Evolutionary conservation across 2,329 filamentous ascomycete species (phyloP).

Genomic region (Lachnellula hyalina): DNA sequence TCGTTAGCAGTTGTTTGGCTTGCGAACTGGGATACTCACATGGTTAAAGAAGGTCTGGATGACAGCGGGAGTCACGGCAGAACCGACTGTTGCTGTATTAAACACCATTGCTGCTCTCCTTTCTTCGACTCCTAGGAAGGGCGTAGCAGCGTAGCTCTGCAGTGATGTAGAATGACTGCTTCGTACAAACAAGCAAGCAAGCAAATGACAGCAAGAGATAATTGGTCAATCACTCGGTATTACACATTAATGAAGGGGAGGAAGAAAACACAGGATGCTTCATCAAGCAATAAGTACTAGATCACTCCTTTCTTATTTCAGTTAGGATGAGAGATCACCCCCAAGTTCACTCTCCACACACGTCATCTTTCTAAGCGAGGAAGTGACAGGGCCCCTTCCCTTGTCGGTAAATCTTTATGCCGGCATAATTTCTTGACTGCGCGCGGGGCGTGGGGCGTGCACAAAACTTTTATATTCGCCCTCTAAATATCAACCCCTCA

Average conservation of each 20-base stretch:
- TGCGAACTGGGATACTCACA: constrained; percentile 45
- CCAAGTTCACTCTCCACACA: not conserved
- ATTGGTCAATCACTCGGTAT: not conserved
- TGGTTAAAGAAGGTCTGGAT: constrained; percentile 83
- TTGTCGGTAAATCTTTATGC: constrained; percentile 2
- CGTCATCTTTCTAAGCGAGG: not conserved
- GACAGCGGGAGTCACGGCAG: constrained; percentile 82
- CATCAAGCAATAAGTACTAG: no score
- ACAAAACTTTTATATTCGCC: constrained; percentile 13
- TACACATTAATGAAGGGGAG: no score
- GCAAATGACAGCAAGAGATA: not conserved
- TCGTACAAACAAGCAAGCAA: not conserved
- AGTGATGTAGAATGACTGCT: not conserved
- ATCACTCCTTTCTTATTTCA: no score
- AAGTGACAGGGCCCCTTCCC: not conserved
- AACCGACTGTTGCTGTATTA: constrained; percentile 74
- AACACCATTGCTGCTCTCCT: constrained; percentile 37
- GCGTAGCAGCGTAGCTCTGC: no score
- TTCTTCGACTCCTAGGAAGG: not conserved
- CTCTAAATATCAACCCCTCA: constrained; percentile 6
- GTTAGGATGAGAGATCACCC: no score
- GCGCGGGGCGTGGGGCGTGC: not conserved
- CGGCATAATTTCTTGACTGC: not conserved
- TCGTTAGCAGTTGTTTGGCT: not conserved
- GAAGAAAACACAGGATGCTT: no score